phyloP scores from a whole-genome alignment of 2,329 filamentous ascomycete species.

The Corynespora cassiicola region DNA sequence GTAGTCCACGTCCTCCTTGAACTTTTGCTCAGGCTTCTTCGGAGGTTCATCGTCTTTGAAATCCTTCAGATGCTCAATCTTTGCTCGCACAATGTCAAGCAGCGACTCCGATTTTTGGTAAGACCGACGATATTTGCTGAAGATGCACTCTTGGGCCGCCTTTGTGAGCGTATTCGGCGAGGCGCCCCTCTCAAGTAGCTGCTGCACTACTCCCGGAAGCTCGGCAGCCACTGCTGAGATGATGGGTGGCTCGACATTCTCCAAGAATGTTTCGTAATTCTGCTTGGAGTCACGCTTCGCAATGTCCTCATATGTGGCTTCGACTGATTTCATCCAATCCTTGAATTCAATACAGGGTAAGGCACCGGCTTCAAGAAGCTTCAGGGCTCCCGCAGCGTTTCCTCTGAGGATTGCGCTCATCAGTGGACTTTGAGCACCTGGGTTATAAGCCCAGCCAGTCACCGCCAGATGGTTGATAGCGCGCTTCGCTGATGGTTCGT shows the following conservation, averaged over 20 bases:
- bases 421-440: slow-evolving; percentile 58
- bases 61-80: slow-evolving; percentile 57
- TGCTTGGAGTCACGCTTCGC: slow-evolving; percentile 49
- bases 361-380: slow-evolving; percentile 70
- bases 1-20: slow-evolving; percentile 57
- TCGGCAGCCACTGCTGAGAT: slow-evolving; percentile 64
- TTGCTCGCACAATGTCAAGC: slow-evolving; percentile 66
- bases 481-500: slow-evolving; percentile 66
- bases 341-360: slow-evolving; percentile 66
- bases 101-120: slow-evolving; percentile 56
- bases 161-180: slow-evolving; percentile 68
- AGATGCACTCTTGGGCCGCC: too few species aligned
- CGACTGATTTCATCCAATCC: slow-evolving; percentile 66
- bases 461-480: slow-evolving; percentile 71
- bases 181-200: slow-evolving; percentile 68
- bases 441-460: slow-evolving; percentile 37
- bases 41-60: slow-evolving; percentile 42
- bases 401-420: slow-evolving; percentile 63
- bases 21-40: slow-evolving; percentile 35
- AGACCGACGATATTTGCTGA: slow-evolving; percentile 39
- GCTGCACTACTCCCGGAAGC: slow-evolving; percentile 59
- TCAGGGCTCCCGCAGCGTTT: slow-evolving; percentile 61
- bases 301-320: slow-evolving; percentile 50
- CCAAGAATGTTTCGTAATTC: slow-evolving; percentile 58
- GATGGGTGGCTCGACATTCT: slow-evolving; percentile 67